Conservation (phyloP, 2,329 filamentous ascomycete species). For the Cladosporium sp. region DNA sequence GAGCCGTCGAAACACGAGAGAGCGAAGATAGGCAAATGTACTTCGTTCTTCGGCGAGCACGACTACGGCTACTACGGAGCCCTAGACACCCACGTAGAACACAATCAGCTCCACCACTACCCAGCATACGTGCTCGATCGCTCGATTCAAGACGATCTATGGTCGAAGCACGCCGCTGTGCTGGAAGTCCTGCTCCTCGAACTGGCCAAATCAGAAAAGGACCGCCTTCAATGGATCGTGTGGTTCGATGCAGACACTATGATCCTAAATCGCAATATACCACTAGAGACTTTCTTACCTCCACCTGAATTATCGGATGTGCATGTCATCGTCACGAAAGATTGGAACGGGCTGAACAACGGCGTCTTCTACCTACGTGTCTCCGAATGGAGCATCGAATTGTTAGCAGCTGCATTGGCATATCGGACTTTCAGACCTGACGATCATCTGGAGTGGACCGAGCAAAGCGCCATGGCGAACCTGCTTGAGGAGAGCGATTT, state of each 20-base stretch:
- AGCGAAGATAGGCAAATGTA: not conserved
- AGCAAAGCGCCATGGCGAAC: slow-evolving; percentile 1
- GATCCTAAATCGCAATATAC: slow-evolving; percentile 28
- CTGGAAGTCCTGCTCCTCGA: slow-evolving; percentile 10
- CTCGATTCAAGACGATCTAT: not conserved
- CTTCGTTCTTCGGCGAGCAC: not conserved
- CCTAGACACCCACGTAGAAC: not conserved
- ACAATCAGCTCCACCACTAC: not conserved
- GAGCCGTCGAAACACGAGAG: not conserved
- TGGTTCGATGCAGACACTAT: slow-evolving; percentile 25
- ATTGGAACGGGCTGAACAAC: slow-evolving; percentile 27
- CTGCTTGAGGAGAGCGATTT: not conserved
- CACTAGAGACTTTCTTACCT: slow-evolving; percentile 31
- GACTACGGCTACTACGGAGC: not conserved
- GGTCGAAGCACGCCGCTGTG: slow-evolving; percentile 1
- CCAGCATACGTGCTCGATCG: slow-evolving; percentile 4
- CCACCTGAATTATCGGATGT: slow-evolving; percentile 11
- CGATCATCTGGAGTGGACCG: not conserved
- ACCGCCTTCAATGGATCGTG: not conserved
- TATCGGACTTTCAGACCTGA: not conserved
- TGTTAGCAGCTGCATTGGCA: slow-evolving; percentile 23
- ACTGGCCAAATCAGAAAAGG: not conserved
- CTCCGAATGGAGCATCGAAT: slow-evolving; percentile 20
- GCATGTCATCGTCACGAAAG: slow-evolving; percentile 15
- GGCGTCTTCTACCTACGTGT: slow-evolving; percentile 31